Conservation (phyloP, 2,329 filamentous ascomycete species). For the Tolypocladium paradoxum region DNA sequence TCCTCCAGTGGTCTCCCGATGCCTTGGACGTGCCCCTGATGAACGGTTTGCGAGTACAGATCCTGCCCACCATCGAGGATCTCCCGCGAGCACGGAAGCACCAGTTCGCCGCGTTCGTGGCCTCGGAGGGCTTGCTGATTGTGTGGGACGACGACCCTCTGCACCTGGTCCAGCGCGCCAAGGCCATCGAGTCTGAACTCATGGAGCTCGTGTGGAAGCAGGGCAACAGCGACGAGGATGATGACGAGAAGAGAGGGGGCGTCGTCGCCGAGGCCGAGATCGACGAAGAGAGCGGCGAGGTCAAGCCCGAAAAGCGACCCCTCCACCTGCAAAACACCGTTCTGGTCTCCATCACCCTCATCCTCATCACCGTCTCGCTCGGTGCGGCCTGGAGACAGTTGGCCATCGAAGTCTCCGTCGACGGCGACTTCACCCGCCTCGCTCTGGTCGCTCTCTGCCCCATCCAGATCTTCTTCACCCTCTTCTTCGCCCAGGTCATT, state of each 20-base stretch:
- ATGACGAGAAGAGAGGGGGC: constrained; percentile 37
- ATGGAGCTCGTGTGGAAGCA: constrained; percentile 69
- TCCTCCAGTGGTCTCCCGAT: constrained; percentile 61
- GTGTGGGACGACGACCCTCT: constrained; percentile 77
- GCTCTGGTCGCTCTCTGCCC: constrained; percentile 56
- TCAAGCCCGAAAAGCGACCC: constrained; percentile 52
- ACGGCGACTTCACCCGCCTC: constrained; percentile 50
- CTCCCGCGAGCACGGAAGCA: constrained; percentile 62
- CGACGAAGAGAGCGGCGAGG: constrained; percentile 61
- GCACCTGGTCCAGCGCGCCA: constrained; percentile 58
- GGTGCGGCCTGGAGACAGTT: constrained; percentile 62
- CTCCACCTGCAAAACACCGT: constrained; percentile 61
- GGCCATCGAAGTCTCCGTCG: constrained; percentile 56
- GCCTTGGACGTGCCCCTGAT: constrained; percentile 65
- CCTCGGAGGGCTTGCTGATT: constrained; percentile 57
- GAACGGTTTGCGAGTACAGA: constrained; percentile 68
- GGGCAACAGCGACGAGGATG: constrained; percentile 42
- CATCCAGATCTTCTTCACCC: constrained; percentile 68
- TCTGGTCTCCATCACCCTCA: constrained; percentile 55
- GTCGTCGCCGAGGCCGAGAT: constrained; percentile 42
- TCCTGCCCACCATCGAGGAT: constrained; percentile 61
- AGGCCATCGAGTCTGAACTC: constrained; percentile 62
- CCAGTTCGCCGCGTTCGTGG: constrained; percentile 72
- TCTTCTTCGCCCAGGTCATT: constrained; percentile 73
- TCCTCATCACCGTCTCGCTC: constrained; percentile 53